Base-by-base conservation (phyloP, 2,329 filamentous ascomycete genomes). In the Cladophialophora exuberans region DNA sequence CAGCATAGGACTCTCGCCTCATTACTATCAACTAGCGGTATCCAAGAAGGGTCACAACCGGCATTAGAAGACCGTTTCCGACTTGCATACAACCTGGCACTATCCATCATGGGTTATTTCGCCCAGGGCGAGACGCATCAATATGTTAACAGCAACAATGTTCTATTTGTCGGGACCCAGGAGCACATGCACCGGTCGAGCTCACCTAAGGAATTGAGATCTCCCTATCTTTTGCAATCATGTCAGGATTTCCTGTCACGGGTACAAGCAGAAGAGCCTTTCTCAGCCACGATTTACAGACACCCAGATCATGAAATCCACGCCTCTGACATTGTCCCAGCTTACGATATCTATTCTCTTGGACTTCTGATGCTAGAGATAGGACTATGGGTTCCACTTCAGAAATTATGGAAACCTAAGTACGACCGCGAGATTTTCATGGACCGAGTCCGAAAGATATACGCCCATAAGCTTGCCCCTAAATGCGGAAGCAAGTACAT, bases 401-500 rank as follows among this genome's bases (percentile, higher is more conserved):
- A 79, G 51, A 80, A 82, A 53, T 67, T 86, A 17, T 86, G 82
- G 80, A 87, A 87, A 64, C 73, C 79, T 57, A 86, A 85, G 65
- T 87, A 87, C 66, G 79, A 79, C 20, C 76, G 82, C 17, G 71
- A 75, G 15, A 82, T 84, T 69, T 86, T 86, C 72, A 85, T 85
- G 66, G 74, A 81, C 45, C 75, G 83, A 31, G 75, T 87, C n/a
- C 82, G 85, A 66, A 81, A 81, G 61, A 76, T 85, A 1, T 86
- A 84, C 64, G 78, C 84, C 38, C 79, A 82, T 28, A 83, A 83
- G 59, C 70, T 87, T 26, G 81, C 79, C 2, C 78, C 80, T 0
- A 86, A 84, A 66, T 86, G 83, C 65, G 83, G 84, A n/a, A 82
- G 76, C 31, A 77, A 80, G 2, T 87, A 85, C 64, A 81, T 85